A percentile compares a stretch with the other conserved stretches of the same genome.
Evolutionary conservation across 2,329 filamentous ascomycete genomes (phyloP).

Genomic region (Diplocarpon mali): DNA sequence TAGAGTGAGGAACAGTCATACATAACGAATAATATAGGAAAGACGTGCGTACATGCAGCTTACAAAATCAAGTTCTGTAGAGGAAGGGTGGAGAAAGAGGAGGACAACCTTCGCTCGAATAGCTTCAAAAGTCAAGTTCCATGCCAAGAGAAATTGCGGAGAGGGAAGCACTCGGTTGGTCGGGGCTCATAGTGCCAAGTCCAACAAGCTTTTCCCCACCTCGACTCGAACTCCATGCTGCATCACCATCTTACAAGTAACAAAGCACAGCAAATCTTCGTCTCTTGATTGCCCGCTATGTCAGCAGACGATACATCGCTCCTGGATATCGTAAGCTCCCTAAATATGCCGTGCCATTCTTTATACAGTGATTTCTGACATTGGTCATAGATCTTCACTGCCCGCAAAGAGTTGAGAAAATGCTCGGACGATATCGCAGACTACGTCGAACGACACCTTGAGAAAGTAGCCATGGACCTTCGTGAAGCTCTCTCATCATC

Average conservation of each 20-base stretch:
- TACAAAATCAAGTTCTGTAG: no score
- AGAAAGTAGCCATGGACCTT: conserved; percentile 59
- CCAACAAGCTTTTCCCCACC: not conserved
- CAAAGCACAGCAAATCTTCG: not conserved
- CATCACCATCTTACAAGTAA: not conserved
- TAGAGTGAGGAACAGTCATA: no score
- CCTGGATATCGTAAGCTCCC: conserved; percentile 57
- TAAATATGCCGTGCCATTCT: not conserved
- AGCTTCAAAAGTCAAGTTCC: no score
- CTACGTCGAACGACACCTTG: conserved; percentile 71
- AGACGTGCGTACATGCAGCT: no score
- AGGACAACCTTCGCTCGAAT: no score
- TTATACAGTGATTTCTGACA: not conserved
- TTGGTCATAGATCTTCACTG: conserved; percentile 38
- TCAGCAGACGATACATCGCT: conserved; percentile 71
- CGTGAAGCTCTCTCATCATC: conserved; percentile 57
- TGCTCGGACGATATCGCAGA: conserved; percentile 67
- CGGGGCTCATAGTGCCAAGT: no score
- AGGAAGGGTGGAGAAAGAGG: no score
- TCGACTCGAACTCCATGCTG: not conserved
- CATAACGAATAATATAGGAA: no score
- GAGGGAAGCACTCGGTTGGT: no score
- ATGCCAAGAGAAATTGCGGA: no score
- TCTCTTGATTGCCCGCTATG: conserved; percentile 41
- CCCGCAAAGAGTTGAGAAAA: conserved; percentile 54